Evolutionary conservation across 2,329 filamentous ascomycete genomes (phyloP).

Genomic region (Aspergillus texensis): DNA sequence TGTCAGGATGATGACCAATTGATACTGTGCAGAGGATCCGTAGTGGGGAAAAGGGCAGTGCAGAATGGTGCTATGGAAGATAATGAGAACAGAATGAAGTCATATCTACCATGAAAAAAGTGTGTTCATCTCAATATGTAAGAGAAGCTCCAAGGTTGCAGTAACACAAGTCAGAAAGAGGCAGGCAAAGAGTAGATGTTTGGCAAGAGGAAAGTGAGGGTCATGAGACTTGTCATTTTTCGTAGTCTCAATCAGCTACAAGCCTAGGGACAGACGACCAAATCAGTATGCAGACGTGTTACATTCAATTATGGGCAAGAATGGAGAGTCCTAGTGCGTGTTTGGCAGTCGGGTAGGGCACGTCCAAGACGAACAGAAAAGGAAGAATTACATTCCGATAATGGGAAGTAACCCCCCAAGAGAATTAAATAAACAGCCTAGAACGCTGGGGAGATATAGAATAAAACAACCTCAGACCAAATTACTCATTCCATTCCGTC

Average conservation of each 20-base stretch:
- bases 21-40: neutral
- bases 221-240: neutral
- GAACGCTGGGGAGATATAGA: conserved; percentile 14
- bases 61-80: neutral
- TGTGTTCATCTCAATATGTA: neutral
- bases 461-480: conserved; percentile 17
- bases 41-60: neutral
- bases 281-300: neutral
- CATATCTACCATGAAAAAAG: neutral
- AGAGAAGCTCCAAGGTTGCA: neutral
- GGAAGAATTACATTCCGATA: conserved; percentile 20
- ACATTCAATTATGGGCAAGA: neutral
- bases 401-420: conserved; percentile 12
- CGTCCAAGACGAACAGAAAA: neutral
- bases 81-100: neutral
- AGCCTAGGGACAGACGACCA: neutral
- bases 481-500: conserved; percentile 24
- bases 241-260: neutral
- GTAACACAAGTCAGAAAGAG: neutral
- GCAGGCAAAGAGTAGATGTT: neutral
- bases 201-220: neutral
- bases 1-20: neutral
- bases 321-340: neutral
- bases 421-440: conserved; percentile 15
- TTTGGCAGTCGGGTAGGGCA: neutral